Evolutionary conservation across 306 rosid genomes (phyloP).

Genomic region (Rosa lucieae): DNA sequence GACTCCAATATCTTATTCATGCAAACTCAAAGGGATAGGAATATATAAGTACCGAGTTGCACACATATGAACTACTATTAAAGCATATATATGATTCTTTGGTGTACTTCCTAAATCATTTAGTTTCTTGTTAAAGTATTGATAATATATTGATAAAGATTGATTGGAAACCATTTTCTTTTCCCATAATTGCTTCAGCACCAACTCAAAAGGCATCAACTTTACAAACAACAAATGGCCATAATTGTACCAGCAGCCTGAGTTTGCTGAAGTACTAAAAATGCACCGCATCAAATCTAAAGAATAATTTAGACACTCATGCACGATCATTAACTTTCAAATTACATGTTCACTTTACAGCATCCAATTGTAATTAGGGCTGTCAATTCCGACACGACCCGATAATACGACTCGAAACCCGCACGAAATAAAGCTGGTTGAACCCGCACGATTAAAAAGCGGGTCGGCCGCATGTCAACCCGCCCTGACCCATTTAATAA

Average conservation of each 20-base stretch:
- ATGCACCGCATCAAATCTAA: slow-evolving; percentile 15
- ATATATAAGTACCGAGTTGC: background rate
- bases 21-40: slow-evolving; percentile 1
- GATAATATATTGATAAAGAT: slow-evolving; percentile 11
- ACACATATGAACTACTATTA: background rate
- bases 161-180: slow-evolving; percentile 14
- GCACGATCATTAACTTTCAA: slow-evolving; percentile 14
- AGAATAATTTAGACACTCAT: background rate
- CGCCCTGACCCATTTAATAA: no score
- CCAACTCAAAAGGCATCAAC: slow-evolving; percentile 36
- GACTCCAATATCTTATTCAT: background rate
- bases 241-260: slow-evolving; percentile 29
- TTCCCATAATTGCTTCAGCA: slow-evolving; percentile 24
- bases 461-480: no score
- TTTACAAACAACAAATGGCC: slow-evolving; percentile 39
- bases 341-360: slow-evolving; percentile 19
- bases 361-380: slow-evolving; percentile 23
- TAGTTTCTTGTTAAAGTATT: background rate
- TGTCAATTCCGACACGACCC: no score
- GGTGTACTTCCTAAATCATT: slow-evolving; percentile 15
- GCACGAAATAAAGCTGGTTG: no score
- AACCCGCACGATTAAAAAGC: no score
- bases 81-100: slow-evolving; percentile 7
- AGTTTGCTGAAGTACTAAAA: slow-evolving; percentile 22
- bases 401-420: no score